These are phyloP conservation scores for Drosera capensis DNA, from an alignment of 148 eudicot species.

Conservation along the genomic window DNA sequence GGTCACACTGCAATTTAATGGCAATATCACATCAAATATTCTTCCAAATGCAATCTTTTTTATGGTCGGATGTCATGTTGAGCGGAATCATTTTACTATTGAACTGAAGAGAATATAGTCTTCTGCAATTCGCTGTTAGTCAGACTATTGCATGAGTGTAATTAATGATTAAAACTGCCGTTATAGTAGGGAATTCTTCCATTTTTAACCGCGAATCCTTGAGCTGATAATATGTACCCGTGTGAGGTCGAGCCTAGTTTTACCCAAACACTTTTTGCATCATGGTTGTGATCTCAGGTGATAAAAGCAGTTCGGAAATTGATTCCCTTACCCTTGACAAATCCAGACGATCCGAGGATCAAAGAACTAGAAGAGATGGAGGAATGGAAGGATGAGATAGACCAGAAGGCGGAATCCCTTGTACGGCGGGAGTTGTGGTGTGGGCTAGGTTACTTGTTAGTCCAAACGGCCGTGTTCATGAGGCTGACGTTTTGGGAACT, in stretches of 20 bases:
- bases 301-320: conserved; percentile 50
- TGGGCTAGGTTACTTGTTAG: conserved; percentile 56
- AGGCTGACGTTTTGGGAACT: conserved; percentile 96
- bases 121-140: too few relatives aligned
- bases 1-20: too few relatives aligned
- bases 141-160: neutral
- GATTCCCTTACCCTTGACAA: conserved; percentile 14
- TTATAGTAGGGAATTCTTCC: neutral
- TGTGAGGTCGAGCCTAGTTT: conserved; percentile 20
- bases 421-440: conserved; percentile 70
- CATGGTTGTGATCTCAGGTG: conserved; percentile 41
- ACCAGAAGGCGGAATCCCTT: conserved; percentile 44
- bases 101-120: too few relatives aligned
- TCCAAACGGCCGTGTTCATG: conserved; percentile 81
- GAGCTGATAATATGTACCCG: neutral
- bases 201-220: neutral
- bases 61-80: too few relatives aligned
- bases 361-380: conserved; percentile 50
- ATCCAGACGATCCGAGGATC: conserved; percentile 24
- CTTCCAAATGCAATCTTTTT: too few relatives aligned
- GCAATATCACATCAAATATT: too few relatives aligned
- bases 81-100: too few relatives aligned
- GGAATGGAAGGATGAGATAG: conserved; percentile 46
- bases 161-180: neutral
- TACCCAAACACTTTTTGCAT: conserved; percentile 24